Evolutionary conservation across 768 basidiomycete species (phyloP).

Genomic region (Clitopilus hobsonii): DNA sequence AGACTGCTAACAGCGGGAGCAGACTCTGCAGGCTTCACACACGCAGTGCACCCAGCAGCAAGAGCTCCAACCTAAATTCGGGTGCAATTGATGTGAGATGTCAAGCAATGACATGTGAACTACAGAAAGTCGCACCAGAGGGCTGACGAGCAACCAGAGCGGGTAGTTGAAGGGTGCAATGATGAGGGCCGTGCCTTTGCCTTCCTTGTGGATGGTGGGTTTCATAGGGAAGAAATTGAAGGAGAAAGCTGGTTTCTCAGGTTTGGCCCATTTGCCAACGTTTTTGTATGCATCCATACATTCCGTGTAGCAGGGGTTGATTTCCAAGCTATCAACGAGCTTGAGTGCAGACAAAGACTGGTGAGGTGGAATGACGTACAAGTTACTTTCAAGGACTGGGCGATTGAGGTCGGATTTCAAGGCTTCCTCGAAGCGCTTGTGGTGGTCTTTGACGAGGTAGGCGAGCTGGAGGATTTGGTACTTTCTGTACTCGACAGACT

Average conservation of each 20-base stretch:
- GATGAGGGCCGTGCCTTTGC: constrained; percentile 71
- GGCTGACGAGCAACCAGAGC: constrained; percentile 50
- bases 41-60: constrained; percentile 69
- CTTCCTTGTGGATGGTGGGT: constrained; percentile 65
- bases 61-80: constrained; percentile 54
- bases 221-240: constrained; percentile 54
- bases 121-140: constrained; percentile 41
- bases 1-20: constrained; percentile 51
- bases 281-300: constrained; percentile 49
- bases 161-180: constrained; percentile 79
- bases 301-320: constrained; percentile 47
- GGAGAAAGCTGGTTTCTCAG: constrained; percentile 51
- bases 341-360: neutral
- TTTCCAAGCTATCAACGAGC: constrained; percentile 52
- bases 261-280: constrained; percentile 73
- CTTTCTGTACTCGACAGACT: constrained; percentile 63
- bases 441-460: constrained; percentile 73
- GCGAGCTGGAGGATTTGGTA: constrained; percentile 72
- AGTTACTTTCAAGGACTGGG: constrained; percentile 51
- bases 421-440: constrained; percentile 52
- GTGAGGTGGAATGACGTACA: constrained; percentile 24
- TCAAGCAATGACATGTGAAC: neutral
- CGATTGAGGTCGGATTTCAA: constrained; percentile 61
- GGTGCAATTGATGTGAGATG: neutral
- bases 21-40: constrained; percentile 76